Evolutionary conservation across 164 flowering plant genomes (phyloP).

Genomic region (Macadamia integrifolia): DNA sequence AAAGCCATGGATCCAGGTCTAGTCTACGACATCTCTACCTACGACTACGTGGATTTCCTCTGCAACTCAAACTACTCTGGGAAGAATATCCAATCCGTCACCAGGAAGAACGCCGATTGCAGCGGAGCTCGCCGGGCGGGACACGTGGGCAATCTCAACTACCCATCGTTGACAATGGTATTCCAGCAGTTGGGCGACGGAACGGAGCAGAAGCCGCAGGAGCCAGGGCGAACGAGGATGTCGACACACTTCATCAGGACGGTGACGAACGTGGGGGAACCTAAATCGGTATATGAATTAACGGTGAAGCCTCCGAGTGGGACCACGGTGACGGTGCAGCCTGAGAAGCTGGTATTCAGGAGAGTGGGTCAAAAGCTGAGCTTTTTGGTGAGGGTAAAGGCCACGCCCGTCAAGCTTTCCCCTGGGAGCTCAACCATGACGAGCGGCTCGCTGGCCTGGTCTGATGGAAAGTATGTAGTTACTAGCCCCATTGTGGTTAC

Average conservation of each 20-base stretch:
- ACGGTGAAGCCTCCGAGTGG: constrained; percentile 50
- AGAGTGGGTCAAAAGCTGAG: constrained; percentile 68
- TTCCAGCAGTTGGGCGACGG: constrained; percentile 53
- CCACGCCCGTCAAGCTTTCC: constrained; percentile 40
- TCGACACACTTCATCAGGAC: constrained; percentile 73
- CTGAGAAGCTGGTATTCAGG: constrained; percentile 55
- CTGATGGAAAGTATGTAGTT: constrained; percentile 77
- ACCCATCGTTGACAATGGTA: constrained; percentile 70
- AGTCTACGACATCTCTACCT: constrained; percentile 50
- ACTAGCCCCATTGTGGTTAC: constrained; percentile 80
- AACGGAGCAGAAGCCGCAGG: constrained; percentile 2
- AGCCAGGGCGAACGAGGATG: constrained; percentile 23
- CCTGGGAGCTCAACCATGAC: constrained; percentile 49
- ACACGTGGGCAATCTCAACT: constrained; percentile 78
- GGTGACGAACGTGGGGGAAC: constrained; percentile 78
- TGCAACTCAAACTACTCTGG: constrained; percentile 75
- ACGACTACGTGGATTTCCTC: constrained; percentile 73
- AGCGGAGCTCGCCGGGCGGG: constrained; percentile 51
- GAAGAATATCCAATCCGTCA: constrained; percentile 44
- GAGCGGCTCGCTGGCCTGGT: constrained; percentile 68
- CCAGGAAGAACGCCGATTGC: constrained; percentile 60
- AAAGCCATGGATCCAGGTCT: constrained; percentile 90
- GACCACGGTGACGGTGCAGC: constrained; percentile 56
- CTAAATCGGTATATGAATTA: constrained; percentile 48
- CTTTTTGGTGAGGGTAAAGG: constrained; percentile 59